Base-by-base conservation (phyloP, 208 protist genomes). In the Lotmaria passim region DNA sequence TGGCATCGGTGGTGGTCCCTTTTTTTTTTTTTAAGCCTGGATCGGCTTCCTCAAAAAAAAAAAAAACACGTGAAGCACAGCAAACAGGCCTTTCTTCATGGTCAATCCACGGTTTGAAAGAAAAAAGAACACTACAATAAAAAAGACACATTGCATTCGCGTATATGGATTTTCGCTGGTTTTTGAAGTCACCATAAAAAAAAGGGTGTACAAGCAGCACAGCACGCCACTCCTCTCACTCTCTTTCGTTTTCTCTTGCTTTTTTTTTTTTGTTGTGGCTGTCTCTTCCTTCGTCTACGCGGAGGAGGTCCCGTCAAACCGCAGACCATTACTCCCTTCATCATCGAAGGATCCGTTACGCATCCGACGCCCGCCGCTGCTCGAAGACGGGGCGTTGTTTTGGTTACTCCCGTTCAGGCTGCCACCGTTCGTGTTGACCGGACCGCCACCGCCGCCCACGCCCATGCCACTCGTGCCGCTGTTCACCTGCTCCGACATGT, bases 401-500 rank as follows among this genome's bases (percentile, higher is more conserved):
- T 46, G 47, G 1, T n/a, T 21, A 15, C 43, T 56, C 6, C 46
- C 58, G 28, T 17, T 53, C 28, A 64, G 24, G 44, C 44, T 56
- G 60, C 31, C 30, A 21, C 30, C 33, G 28, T n/a, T 34, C 3
- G 58, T 24, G 60, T 31, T 66, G 14, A 43, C 11, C 10, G 38
- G 41, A 23, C 57, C 41, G n/a, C 39, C 57, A 23, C 50, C 41
- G 34, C 36, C 55, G 23, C 57, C 24, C 41, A 46, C 33, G 23
- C 44, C 59, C n/a, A 44, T 30, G 30, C 39, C 58, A 39, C 51
- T 17, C 8, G 39, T 62, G 55, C 50, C 46, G 67, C 43, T 83
- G 73, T 85, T 88, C 15, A 87, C 72, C 69, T 89, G 76, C 59
- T 94, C 87, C 14, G 86, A 85, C 82, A 96, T 93, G 43, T 85